These are phyloP conservation scores for Russula olivacea DNA, from an alignment of 768 basidiomycete species.

Conservation along the genomic window DNA sequence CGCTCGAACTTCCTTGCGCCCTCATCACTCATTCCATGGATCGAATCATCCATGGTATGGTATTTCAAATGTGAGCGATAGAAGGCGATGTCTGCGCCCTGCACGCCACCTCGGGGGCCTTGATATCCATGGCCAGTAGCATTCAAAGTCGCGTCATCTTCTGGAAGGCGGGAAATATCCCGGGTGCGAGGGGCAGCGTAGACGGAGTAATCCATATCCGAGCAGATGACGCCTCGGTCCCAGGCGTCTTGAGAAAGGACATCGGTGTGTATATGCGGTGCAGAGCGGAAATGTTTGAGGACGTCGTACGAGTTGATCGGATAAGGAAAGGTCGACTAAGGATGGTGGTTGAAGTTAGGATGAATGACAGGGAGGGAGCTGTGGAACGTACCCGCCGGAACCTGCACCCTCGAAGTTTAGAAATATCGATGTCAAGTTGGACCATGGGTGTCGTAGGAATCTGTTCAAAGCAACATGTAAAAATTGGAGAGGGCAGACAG, in stretches of 20 bases:
- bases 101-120: conserved; percentile 37
- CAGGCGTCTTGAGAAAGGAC: conserved; percentile 67
- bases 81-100: conserved; percentile 75
- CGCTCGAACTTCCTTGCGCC: conserved; percentile 34
- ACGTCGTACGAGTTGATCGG: conserved; percentile 59
- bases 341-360: neutral
- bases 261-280: conserved; percentile 67
- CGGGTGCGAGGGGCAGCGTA: no score
- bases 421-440: conserved; percentile 56
- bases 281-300: conserved; percentile 48
- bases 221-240: conserved; percentile 55
- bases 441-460: conserved; percentile 73
- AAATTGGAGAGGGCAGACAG: neutral
- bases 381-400: conserved; percentile 55
- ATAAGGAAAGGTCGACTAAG: conserved; percentile 68
- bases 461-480: conserved; percentile 31
- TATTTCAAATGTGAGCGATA: conserved; percentile 69
- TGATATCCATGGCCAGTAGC: conserved; percentile 3
- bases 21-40: conserved; percentile 45
- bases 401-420: conserved; percentile 81
- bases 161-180: neutral
- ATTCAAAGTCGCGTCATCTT: neutral
- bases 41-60: conserved; percentile 75
- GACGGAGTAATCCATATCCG: conserved; percentile 67
- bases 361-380: neutral